Conservation (phyloP, 2,329 filamentous ascomycete species). For the Oidium heveae region DNA sequence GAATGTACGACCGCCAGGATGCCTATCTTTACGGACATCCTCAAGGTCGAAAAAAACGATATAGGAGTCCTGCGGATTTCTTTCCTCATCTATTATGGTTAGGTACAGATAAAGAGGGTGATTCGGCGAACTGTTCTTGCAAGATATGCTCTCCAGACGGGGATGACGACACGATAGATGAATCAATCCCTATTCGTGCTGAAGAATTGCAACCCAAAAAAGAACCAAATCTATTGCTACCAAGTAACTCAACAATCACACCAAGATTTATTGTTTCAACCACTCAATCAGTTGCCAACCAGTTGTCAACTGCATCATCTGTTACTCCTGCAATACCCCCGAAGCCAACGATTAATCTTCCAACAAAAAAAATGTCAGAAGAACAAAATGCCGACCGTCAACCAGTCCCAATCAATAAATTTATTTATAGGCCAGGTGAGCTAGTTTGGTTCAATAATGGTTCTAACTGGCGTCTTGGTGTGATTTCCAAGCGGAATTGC, state of each 20-base stretch:
- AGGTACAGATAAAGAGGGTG: slow-evolving; percentile 23
- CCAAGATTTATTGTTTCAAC: background rate
- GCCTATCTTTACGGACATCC: slow-evolving; percentile 36
- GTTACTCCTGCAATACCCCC: background rate
- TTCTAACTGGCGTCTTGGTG: slow-evolving; percentile 26
- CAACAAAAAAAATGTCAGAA: slow-evolving; percentile 3
- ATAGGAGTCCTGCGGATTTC: slow-evolving; percentile 31
- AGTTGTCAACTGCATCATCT: background rate
- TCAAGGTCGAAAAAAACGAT: slow-evolving; percentile 28
- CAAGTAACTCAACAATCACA: background rate
- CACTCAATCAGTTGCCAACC: background rate
- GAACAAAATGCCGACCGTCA: slow-evolving; percentile 25
- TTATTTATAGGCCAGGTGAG: slow-evolving; percentile 27
- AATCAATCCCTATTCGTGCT: slow-evolving; percentile 3
- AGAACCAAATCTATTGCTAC: background rate
- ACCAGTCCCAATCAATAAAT: slow-evolving; percentile 16
- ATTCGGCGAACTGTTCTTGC: slow-evolving; percentile 27
- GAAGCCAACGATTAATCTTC: slow-evolving; percentile 3
- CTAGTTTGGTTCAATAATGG: slow-evolving; percentile 29
- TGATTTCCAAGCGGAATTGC: slow-evolving; percentile 22
- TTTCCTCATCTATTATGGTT: slow-evolving; percentile 34
- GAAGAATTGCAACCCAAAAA: background rate
- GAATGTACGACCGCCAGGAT: slow-evolving; percentile 28
- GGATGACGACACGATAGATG: slow-evolving; percentile 15
- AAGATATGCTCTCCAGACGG: slow-evolving; percentile 30